A percentile compares a stretch with the other conserved stretches of the same genome.
Conservation (phyloP, 2,329 filamentous ascomycete genomes). For the Epichloe scottii region DNA sequence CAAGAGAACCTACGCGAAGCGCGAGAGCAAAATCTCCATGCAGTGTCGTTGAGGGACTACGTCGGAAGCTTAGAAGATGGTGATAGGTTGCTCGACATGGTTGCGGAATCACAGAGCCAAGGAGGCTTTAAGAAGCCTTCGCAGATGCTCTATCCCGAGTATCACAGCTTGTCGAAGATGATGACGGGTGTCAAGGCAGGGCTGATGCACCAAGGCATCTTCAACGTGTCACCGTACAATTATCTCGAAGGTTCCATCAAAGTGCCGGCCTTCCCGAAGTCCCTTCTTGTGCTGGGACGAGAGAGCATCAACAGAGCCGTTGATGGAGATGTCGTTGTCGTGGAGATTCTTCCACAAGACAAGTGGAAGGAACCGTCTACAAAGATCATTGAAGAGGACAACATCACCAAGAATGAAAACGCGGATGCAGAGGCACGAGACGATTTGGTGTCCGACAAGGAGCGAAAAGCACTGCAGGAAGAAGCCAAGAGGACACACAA, state of each 20-base stretch:
- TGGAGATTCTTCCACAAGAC: slow-evolving; percentile 84
- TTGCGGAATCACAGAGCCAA: slow-evolving; percentile 64
- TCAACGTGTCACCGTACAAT: slow-evolving; percentile 96
- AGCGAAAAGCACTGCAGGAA: slow-evolving; percentile 77
- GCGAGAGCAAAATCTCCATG: slow-evolving; percentile 59
- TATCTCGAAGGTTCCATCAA: slow-evolving; percentile 90
- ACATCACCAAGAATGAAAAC: slow-evolving; percentile 85
- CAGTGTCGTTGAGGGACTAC: slow-evolving; percentile 60
- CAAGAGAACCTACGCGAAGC: slow-evolving; percentile 77
- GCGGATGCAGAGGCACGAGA: slow-evolving; percentile 68
- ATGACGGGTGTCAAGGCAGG: slow-evolving; percentile 87
- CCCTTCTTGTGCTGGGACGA: slow-evolving; percentile 75
- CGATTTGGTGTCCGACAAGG: slow-evolving; percentile 75
- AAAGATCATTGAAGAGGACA: slow-evolving; percentile 90
- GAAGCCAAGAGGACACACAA: slow-evolving; percentile 80
- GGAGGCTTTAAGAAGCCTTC: slow-evolving; percentile 48
- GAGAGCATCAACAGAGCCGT: slow-evolving; percentile 95
- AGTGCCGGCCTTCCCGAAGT: slow-evolving; percentile 79
- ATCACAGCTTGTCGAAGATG: slow-evolving; percentile 80
- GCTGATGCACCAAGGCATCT: slow-evolving; percentile 83
- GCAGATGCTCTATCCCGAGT: slow-evolving; percentile 76
- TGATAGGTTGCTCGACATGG: slow-evolving; percentile 83
- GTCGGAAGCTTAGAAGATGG: slow-evolving; percentile 74
- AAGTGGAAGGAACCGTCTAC: slow-evolving; percentile 96
- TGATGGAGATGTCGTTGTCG: slow-evolving; percentile 82